Evolutionary conservation across 1,139 yeast species (phyloP).

Genomic region (Yamadazyma triangularis): DNA sequence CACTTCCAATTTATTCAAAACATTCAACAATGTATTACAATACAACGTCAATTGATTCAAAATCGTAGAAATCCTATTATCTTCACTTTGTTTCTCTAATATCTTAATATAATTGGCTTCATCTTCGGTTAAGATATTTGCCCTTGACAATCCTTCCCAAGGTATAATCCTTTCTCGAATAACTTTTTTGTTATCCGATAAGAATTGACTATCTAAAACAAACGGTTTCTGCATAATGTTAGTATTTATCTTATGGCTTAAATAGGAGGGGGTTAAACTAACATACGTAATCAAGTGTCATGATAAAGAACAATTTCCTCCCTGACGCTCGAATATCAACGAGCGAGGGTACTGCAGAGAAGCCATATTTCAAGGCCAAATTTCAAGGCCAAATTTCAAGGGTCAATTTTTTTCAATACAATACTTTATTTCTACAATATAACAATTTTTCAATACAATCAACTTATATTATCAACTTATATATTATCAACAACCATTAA

Average conservation of each 20-base stretch:
- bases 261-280: too few species aligned
- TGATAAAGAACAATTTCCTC: too few species aligned
- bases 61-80: conserved; percentile 36
- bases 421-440: too few species aligned
- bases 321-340: too few species aligned
- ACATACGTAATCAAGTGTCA: too few species aligned
- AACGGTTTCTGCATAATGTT: too few species aligned
- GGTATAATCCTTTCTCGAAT: conserved; percentile 82
- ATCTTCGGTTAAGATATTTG: conserved; percentile 59
- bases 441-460: too few species aligned
- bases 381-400: too few species aligned
- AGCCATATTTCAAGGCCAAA: too few species aligned
- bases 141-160: conserved; percentile 88
- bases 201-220: conserved; percentile 54
- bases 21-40: conserved; percentile 51
- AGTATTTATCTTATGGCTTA: too few species aligned
- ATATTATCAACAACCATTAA: not conserved
- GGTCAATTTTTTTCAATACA: not conserved
- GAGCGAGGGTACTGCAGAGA: too few species aligned
- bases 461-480: too few species aligned
- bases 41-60: conserved; percentile 47
- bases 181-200: conserved; percentile 70
- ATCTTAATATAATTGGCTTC: conserved; percentile 65
- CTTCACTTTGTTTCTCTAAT: conserved; percentile 52
- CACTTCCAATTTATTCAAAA: conserved; percentile 46